Evolutionary conservation across 2,329 filamentous ascomycete species (phyloP).

Genomic region (Ophiostoma angusticollis): DNA sequence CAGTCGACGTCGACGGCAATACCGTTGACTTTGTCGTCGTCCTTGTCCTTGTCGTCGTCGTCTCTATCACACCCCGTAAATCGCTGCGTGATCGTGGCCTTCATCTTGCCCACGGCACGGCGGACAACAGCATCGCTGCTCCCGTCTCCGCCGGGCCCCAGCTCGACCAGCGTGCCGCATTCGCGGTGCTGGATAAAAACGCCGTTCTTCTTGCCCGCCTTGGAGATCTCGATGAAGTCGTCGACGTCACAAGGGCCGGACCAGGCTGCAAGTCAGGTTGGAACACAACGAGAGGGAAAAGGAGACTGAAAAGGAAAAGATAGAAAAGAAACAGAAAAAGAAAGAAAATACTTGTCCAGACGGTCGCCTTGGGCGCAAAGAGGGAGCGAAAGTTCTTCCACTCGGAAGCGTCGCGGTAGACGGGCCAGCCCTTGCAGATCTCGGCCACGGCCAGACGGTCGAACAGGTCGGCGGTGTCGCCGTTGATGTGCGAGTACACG

Average conservation of each 20-base stretch:
- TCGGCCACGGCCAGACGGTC: slow-evolving; percentile 34
- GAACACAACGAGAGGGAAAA: slow-evolving; percentile 6
- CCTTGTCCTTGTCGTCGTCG: too few species aligned
- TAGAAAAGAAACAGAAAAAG: not conserved
- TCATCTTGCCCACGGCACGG: slow-evolving; percentile 29
- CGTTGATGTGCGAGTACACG: slow-evolving; percentile 33
- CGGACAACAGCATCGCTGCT: slow-evolving; percentile 31
- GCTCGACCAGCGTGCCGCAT: slow-evolving; percentile 16
- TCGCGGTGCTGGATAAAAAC: slow-evolving; percentile 46
- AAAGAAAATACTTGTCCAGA: slow-evolving; percentile 34
- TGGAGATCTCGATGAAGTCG: slow-evolving; percentile 36
- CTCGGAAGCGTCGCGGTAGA: slow-evolving; percentile 39
- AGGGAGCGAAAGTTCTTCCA: slow-evolving; percentile 38
- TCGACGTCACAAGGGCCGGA: slow-evolving; percentile 29
- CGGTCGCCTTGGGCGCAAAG: slow-evolving; percentile 32
- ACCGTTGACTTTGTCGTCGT: slow-evolving; percentile 17
- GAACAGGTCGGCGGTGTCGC: slow-evolving; percentile 26
- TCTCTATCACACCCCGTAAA: too few species aligned
- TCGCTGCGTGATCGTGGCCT: slow-evolving; percentile 37
- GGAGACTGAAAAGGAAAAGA: not conserved
- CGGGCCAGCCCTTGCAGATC: slow-evolving; percentile 41
- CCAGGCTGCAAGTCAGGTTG: slow-evolving; percentile 26
- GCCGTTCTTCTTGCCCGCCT: slow-evolving; percentile 35
- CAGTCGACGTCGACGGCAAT: slow-evolving; percentile 36
- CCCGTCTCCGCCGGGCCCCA: slow-evolving; percentile 16